Evolutionary conservation across 805 yeast species (phyloP).

Genomic region (Candida schatavii): DNA sequence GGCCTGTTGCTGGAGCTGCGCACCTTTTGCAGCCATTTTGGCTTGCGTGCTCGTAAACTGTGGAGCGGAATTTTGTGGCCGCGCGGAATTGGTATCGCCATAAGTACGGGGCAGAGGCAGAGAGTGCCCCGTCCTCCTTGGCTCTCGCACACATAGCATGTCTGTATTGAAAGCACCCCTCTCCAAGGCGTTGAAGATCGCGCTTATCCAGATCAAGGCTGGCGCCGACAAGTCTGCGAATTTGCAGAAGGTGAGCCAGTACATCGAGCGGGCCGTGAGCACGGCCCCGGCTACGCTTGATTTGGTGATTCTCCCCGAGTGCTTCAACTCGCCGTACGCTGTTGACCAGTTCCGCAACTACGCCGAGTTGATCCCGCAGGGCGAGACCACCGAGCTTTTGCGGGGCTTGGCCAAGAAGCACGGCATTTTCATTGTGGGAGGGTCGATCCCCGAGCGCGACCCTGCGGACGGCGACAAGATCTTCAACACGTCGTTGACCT

Average conservation of each 20-base stretch:
- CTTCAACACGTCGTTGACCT: conserved; percentile 76
- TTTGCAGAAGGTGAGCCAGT: conserved; percentile 61
- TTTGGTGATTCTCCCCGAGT: conserved; percentile 86
- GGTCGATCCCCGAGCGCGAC: conserved; percentile 83
- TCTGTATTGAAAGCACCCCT: conserved; percentile 38
- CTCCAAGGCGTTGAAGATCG: conserved; percentile 65
- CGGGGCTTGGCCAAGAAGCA: conserved; percentile 64
- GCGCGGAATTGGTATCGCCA: no score
- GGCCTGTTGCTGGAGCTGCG: no score
- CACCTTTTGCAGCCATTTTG: no score
- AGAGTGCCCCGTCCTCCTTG: no score
- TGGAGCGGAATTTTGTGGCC: no score
- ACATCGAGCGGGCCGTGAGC: conserved; percentile 57
- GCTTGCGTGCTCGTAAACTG: no score
- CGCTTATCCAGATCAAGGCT: conserved; percentile 79
- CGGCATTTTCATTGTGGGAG: conserved; percentile 73
- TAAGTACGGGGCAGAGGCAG: no score
- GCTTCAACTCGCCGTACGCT: conserved; percentile 94
- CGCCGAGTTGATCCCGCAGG: conserved; percentile 81
- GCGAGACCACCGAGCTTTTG: conserved; percentile 62
- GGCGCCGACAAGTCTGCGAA: conserved; percentile 81
- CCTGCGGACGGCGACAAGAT: conserved; percentile 49
- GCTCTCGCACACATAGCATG: no score
- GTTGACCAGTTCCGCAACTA: conserved; percentile 83
- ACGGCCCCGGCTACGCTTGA: conserved; percentile 45